A percentile compares a stretch with the other conserved stretches of the same genome.
phyloP scores from a whole-genome alignment of 2,329 filamentous ascomycete genomes.

The Diplocarpon mali region DNA sequence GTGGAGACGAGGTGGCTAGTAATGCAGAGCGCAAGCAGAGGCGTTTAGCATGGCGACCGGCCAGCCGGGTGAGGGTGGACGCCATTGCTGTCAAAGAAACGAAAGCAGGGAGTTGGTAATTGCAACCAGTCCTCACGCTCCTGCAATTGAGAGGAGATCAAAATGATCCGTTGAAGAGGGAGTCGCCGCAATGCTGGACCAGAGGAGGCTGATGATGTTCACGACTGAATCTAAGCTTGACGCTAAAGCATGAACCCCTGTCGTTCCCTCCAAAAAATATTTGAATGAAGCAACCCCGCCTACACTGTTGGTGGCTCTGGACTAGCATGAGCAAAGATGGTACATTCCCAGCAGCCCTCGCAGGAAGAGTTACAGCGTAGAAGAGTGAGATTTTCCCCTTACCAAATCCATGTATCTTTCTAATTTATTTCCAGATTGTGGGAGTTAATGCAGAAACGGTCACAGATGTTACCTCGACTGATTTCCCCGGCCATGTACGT shows the following conservation, averaged over 20 bases:
- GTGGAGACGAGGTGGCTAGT: slow-evolving; percentile 27
- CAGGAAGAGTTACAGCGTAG: slow-evolving; percentile 49
- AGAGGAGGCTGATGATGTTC: slow-evolving; percentile 14
- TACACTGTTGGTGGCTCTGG: neutral
- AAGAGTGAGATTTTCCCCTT: slow-evolving; percentile 36
- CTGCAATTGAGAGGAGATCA: slow-evolving; percentile 14
- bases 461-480: slow-evolving; percentile 76
- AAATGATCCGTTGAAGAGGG: slow-evolving; percentile 1
- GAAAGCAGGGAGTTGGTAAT: slow-evolving; percentile 12
- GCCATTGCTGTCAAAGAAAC: slow-evolving; percentile 44
- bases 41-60: slow-evolving; percentile 59
- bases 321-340: slow-evolving; percentile 28
- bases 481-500: slow-evolving; percentile 55
- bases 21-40: slow-evolving; percentile 40
- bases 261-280: neutral
- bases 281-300: slow-evolving; percentile 14
- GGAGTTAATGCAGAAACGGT: slow-evolving; percentile 85
- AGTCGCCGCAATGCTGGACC: slow-evolving; percentile 7
- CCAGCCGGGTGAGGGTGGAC: slow-evolving; percentile 61
- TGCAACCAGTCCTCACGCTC: slow-evolving; percentile 19
- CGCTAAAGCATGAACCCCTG: neutral
- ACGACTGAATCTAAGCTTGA: slow-evolving; percentile 13
- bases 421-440: slow-evolving; percentile 52
- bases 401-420: neutral
- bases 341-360: slow-evolving; percentile 33